These are phyloP conservation scores for Citrus maxima DNA, from an alignment of 345 rosid genomes.

Conservation along the genomic window DNA sequence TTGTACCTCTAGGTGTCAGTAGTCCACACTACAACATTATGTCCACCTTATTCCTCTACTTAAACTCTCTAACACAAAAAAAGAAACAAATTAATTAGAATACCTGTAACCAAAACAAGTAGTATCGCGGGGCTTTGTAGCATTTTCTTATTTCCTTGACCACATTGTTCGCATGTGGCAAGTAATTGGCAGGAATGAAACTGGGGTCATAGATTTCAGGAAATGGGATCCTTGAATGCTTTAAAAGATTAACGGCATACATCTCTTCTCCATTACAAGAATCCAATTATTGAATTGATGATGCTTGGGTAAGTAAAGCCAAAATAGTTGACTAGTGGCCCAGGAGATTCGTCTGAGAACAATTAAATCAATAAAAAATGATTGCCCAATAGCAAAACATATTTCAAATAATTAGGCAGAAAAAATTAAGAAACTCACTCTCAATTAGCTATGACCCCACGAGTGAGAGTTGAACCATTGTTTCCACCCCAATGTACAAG, in stretches of 20 bases:
- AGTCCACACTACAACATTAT: slow-evolving; percentile 51
- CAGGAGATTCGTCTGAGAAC: slow-evolving; percentile 84
- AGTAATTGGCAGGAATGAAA: slow-evolving; percentile 97
- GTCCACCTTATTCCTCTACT: too few species aligned
- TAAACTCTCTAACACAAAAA: neutral
- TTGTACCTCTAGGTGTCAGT: slow-evolving; percentile 98
- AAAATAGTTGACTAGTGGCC: slow-evolving; percentile 95
- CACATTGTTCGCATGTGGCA: slow-evolving; percentile 77
- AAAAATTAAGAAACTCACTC: slow-evolving; percentile 51
- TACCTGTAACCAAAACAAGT: slow-evolving; percentile 6
- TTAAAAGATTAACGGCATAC: slow-evolving; percentile 85
- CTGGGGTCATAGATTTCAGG: slow-evolving; percentile 85
- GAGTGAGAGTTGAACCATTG: slow-evolving; percentile 89
- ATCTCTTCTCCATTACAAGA: slow-evolving; percentile 92
- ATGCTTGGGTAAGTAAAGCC: slow-evolving; percentile 94
- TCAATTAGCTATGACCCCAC: slow-evolving; percentile 82
- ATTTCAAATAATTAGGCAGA: neutral
- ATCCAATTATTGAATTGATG: slow-evolving; percentile 76
- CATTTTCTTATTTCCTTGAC: slow-evolving; percentile 75
- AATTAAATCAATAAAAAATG: neutral
- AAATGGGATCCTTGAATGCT: slow-evolving; percentile 80
- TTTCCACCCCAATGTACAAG: slow-evolving; percentile 97
- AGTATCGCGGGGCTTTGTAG: slow-evolving; percentile 72
- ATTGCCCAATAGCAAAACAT: neutral
- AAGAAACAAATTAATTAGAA: neutral